Evolutionary conservation across 495 filamentous ascomycete genomes (phyloP).

Genomic region (Penicillium dipodomyicola): DNA sequence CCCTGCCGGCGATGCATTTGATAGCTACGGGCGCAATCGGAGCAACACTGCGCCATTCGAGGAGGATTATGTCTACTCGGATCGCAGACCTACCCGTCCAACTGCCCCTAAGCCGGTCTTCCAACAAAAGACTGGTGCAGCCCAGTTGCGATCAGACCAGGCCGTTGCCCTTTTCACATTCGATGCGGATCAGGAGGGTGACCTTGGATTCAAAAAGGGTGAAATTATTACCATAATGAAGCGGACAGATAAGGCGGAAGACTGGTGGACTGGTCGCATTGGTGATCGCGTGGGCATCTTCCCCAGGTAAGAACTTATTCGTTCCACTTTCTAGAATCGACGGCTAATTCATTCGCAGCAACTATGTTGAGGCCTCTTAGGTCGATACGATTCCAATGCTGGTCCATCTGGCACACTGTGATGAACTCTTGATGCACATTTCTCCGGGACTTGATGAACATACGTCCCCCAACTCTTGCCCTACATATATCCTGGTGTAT

Average conservation of each 20-base stretch:
- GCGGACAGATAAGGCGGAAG: constrained; percentile 88
- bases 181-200: constrained; percentile 88
- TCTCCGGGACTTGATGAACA: constrained; percentile 10
- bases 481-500: constrained; percentile 20
- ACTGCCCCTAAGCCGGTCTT: constrained; percentile 88
- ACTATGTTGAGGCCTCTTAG: constrained; percentile 46
- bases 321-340: background rate
- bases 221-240: constrained; percentile 97
- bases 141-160: constrained; percentile 69
- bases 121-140: constrained; percentile 56
- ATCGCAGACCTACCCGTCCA: constrained; percentile 60
- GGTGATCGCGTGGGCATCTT: constrained; percentile 65
- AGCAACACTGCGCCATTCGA: constrained; percentile 47
- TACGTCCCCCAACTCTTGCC: constrained; percentile 14
- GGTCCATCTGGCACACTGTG: constrained; percentile 30
- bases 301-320: constrained; percentile 45
- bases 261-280: constrained; percentile 77
- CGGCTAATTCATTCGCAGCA: constrained; percentile 29
- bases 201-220: constrained; percentile 94
- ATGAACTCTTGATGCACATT: constrained; percentile 11
- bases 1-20: constrained; percentile 49
- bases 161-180: constrained; percentile 89
- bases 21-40: constrained; percentile 45
- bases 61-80: constrained; percentile 60
- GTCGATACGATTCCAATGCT: constrained; percentile 12